Evolutionary conservation across 495 filamentous ascomycete species (phyloP), one percentile per base, ranked within the genome.

Genomic region (Niebla homalea): DNA sequence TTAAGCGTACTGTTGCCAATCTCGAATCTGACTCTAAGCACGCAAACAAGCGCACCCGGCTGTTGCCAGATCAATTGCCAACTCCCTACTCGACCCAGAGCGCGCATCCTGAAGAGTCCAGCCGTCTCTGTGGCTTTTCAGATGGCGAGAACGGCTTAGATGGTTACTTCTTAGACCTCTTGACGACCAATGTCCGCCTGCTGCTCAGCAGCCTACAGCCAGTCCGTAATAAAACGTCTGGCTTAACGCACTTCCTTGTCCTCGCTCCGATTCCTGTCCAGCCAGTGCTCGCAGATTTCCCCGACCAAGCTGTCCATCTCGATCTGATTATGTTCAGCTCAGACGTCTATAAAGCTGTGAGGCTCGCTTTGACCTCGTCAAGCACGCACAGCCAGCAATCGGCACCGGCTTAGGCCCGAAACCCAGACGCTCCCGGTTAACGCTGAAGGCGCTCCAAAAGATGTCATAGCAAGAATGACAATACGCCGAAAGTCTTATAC

Each of bases 11-110:
- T 38, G 6, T 48, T 48, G 11, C 46, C 6, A 32, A 48, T 48
- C 6, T 48, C 32, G 25, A 48, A 8, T 48, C 18, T 20, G 19
- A 19, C 46, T 8, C 18, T 48, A 6, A 12, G 46, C 23, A 5
- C 19, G 23, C 21, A 32, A 41, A 18, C 46, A 48, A 48, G 46
- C 32, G 21, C 3, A 38, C 46, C 19, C 18, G 32, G 46, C 46
- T 10, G 32, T 48, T 25, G 19, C 32, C 32, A 48, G 5, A 8
- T 48, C 32, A 8, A 48, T 48, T 48, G 46, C 46, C 46, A 48
- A 48, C 32, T 37, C 32, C 32, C 23, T 25, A 15, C 32, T 5
- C 6, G 12, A 43, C 41, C 19, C 41, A 21, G 12, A 43, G 19
- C 41, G 19, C 11, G 41, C 41, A 15, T 43, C 41, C 19, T 15